Conservation (phyloP, 108 stramenopile species). For the Cyclotella sp. region DNA sequence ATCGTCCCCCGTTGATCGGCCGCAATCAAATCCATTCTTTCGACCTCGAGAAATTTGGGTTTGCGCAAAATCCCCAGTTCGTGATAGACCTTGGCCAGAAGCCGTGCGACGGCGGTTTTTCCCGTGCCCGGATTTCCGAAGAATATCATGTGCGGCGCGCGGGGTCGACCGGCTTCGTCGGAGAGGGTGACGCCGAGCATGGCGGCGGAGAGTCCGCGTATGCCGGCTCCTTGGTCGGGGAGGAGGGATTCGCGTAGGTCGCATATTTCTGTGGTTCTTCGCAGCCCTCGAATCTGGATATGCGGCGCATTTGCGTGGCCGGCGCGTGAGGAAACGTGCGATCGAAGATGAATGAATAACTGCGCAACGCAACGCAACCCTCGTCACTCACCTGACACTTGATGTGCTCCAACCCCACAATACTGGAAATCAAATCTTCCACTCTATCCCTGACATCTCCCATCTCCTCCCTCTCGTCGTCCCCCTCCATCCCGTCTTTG, state of each 20-base stretch:
- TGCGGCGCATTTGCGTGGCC: not conserved
- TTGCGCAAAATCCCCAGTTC: conserved; percentile 87
- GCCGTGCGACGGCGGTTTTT: conserved; percentile 95
- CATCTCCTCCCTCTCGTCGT: conserved; percentile 22
- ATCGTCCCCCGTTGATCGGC: conserved; percentile 77
- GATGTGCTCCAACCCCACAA: conserved; percentile 89
- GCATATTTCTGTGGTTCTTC: conserved; percentile 86
- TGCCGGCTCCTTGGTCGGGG: conserved; percentile 52
- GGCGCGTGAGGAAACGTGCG: not conserved
- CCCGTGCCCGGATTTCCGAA: conserved; percentile 96
- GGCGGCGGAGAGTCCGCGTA: conserved; percentile 62
- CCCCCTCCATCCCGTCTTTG: conserved; percentile 20
- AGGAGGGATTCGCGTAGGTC: conserved; percentile 84
- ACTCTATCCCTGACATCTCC: conserved; percentile 76
- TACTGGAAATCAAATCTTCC: conserved; percentile 81
- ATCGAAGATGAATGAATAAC: not conserved
- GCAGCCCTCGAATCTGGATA: conserved; percentile 78
- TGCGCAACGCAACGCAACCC: not conserved
- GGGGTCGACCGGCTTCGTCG: conserved; percentile 69
- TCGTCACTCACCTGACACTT: conserved; percentile 79
- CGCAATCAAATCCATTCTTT: conserved; percentile 87
- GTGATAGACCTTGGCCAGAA: conserved; percentile 90
- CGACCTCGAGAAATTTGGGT: conserved; percentile 90
- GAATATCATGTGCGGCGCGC: conserved; percentile 89
- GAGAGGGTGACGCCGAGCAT: conserved; percentile 62